Base-by-base conservation (phyloP, 2,329 filamentous ascomycete genomes). In the Aschersonia sp. region DNA sequence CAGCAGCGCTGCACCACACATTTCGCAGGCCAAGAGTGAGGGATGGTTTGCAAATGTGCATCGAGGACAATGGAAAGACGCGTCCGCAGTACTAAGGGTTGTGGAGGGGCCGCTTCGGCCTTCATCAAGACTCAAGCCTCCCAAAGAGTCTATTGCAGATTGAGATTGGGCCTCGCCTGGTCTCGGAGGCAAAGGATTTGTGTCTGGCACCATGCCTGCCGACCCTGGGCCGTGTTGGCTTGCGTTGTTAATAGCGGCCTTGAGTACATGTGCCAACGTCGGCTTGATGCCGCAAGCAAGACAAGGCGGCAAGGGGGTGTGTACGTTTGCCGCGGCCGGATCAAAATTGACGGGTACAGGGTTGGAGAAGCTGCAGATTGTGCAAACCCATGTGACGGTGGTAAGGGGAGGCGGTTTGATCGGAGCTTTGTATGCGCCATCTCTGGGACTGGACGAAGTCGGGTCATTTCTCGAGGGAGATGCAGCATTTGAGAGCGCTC, bases 1-100 rank as follows among this genome's bases (percentile, higher is more conserved):
- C 45, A 80, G 66, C 3, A 96, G 69, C 5, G 87, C 76, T 0
- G 83, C 86, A 9, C 87, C 87, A 58, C 92, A 98, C 47, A 98
- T 89, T 65, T 98, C 92, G 59, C 92, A 98, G 4, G 82, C 78
- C 9, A 80, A 67, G 9, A 98, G 68, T 3, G 87, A 95, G 1
- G 89, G 87, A 59, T 97, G 88, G 56, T 98, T 98, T 40, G 84
- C 74, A 58, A 97, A 97, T 1, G 92, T 98, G 61, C 92, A 98
- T 51, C 92, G 75, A 5, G 88, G 86, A 58, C 92, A 98, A 47
- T 77, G 70, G 51, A 81, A 77, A 1, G 69, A 68, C 2, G 69
- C 63, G 12, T 49, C 32, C 30, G 55, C n/a, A 38, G 53, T 52
- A 38, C 50, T 41, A 20, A n/a, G 40, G 6, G 40, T 42, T 6